phyloP scores from a whole-genome alignment of 345 rosid species.

The Brassica incana region DNA sequence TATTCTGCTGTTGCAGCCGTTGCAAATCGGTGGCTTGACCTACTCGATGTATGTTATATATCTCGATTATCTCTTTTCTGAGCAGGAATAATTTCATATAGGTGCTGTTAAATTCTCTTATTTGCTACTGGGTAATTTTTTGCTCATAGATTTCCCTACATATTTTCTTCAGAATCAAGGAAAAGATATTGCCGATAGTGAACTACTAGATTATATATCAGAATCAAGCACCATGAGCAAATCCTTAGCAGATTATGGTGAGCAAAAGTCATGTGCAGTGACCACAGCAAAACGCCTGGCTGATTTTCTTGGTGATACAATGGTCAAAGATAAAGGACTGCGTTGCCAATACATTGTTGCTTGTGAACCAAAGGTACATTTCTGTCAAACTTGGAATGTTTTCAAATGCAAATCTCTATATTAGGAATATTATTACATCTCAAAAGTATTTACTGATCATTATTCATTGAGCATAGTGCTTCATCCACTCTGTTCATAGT shows the following conservation, averaged over 20 bases:
- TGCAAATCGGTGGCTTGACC: conserved; percentile 97
- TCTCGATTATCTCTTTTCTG: not conserved
- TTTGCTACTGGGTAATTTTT: conserved; percentile 4
- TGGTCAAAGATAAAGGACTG: conserved; percentile 97
- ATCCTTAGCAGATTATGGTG: conserved; percentile 92
- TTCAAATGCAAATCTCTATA: conserved; percentile 7
- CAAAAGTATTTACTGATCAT: not conserved
- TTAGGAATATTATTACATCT: conserved; percentile 9
- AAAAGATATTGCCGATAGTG: conserved; percentile 84
- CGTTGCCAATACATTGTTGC: conserved; percentile 98
- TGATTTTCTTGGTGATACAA: conserved; percentile 87
- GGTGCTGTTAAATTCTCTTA: conserved; percentile 17
- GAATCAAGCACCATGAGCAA: conserved; percentile 99
- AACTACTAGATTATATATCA: conserved; percentile 91
- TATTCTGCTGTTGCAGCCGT: conserved; percentile 91
- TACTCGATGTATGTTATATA: conserved; percentile 71
- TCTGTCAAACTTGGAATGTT: conserved; percentile 20
- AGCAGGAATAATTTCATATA: conserved; percentile 10
- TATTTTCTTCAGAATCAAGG: conserved; percentile 75
- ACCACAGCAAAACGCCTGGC: conserved; percentile 96
- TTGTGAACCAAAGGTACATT: conserved; percentile 80
- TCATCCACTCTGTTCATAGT: conserved; percentile 20
- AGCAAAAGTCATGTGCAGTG: conserved; percentile 95
- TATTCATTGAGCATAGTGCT: not conserved
- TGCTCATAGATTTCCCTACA: conserved; percentile 20